Conservation (phyloP, 2,329 filamentous ascomycete genomes). For the Pyricularia grisea region DNA sequence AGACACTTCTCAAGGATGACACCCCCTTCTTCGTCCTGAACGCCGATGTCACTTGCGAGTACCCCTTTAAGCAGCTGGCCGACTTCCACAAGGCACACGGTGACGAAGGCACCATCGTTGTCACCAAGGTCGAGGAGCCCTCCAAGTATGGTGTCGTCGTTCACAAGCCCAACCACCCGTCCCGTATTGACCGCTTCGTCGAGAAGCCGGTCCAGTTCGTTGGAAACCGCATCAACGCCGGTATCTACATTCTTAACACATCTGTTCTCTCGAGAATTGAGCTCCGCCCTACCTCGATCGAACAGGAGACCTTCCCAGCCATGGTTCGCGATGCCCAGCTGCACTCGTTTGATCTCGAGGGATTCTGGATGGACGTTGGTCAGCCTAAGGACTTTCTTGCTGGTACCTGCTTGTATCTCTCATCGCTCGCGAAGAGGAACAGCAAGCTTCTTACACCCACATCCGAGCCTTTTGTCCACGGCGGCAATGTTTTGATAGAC, state of each 20-base stretch:
- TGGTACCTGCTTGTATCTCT: conserved; percentile 92
- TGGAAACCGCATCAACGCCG: conserved; percentile 96
- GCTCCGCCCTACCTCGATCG: conserved; percentile 91
- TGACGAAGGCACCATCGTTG: conserved; percentile 92
- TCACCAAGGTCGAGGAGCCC: conserved; percentile 98
- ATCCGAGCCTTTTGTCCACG: conserved; percentile 73
- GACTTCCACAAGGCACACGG: conserved; percentile 90
- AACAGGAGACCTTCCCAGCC: conserved; percentile 96
- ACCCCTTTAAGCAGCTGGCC: conserved; percentile 82
- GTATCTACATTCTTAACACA: conserved; percentile 96
- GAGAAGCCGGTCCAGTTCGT: conserved; percentile 99
- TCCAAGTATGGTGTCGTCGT: conserved; percentile 99
- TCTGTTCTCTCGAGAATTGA: conserved; percentile 86
- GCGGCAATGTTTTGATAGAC: conserved; percentile 93
- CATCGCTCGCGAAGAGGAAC: conserved; percentile 80
- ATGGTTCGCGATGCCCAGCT: conserved; percentile 84
- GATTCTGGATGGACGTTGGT: conserved; percentile 99
- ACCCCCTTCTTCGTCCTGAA: conserved; percentile 96
- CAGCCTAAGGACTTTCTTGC: conserved; percentile 98
- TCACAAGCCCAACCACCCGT: conserved; percentile 85
- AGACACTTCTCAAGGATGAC: conserved; percentile 87
- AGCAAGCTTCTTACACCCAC: conserved; percentile 72
- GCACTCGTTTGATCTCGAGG: conserved; percentile 92
- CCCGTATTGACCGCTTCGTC: conserved; percentile 95
- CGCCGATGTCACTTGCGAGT: conserved; percentile 97